Conservation (phyloP, 208 protist species). For the Leptomonas pyrrhocoris region DNA sequence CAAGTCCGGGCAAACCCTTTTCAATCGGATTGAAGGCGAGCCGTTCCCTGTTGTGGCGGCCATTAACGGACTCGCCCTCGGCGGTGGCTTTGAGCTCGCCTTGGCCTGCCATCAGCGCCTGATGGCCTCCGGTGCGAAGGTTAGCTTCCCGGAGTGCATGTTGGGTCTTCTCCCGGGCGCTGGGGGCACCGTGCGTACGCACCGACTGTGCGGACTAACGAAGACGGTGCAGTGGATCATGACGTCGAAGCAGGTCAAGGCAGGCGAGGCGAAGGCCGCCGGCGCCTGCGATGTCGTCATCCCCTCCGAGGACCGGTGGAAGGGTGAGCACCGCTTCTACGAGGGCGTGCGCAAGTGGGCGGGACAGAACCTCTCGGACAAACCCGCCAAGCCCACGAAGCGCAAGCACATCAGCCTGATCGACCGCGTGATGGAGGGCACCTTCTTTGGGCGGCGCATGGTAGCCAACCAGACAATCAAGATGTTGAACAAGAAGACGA, state of each 20-base stretch:
- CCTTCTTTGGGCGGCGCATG: slow-evolving; percentile 61
- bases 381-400: slow-evolving; percentile 44
- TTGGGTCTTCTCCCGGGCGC: slow-evolving; percentile 94
- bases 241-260: slow-evolving; percentile 70
- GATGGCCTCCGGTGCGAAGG: slow-evolving; percentile 52
- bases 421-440: slow-evolving; percentile 63
- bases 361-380: slow-evolving; percentile 60
- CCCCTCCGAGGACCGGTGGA: slow-evolving; percentile 53
- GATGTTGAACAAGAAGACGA: slow-evolving; percentile 88
- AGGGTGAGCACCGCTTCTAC: slow-evolving; percentile 77
- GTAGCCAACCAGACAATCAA: slow-evolving; percentile 59
- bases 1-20: slow-evolving; percentile 54
- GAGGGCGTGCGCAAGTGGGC: slow-evolving; percentile 66
- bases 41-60: slow-evolving; percentile 90
- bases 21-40: slow-evolving; percentile 67
- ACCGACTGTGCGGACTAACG: slow-evolving; percentile 89
- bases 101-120: slow-evolving; percentile 94
- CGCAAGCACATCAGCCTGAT: slow-evolving; percentile 55
- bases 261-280: slow-evolving; percentile 78
- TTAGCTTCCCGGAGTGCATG: slow-evolving; percentile 91
- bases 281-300: slow-evolving; percentile 72
- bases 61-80: slow-evolving; percentile 94
- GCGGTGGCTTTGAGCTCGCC: slow-evolving; percentile 95
- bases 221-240: slow-evolving; percentile 91
- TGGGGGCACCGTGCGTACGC: slow-evolving; percentile 95